phyloP scores from a whole-genome alignment of 2,329 filamentous ascomycete genomes.

The Aspergillus costaricaensis region DNA sequence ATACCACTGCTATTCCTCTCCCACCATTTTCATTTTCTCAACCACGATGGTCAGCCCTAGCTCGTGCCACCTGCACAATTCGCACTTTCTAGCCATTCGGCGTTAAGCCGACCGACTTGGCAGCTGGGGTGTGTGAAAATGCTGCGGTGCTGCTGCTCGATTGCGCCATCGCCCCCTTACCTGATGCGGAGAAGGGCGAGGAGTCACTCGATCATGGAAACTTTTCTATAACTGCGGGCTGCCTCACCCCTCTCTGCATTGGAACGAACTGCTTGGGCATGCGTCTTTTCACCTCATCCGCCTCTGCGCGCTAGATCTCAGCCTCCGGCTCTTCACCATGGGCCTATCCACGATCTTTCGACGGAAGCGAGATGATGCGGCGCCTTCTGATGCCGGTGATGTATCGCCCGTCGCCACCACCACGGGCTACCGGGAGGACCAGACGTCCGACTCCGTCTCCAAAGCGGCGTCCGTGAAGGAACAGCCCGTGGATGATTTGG shows the following conservation, averaged over 20 bases:
- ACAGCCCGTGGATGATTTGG: constrained; percentile 17
- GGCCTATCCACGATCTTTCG: constrained; percentile 4
- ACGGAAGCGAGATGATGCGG: not conserved
- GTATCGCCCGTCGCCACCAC: not conserved
- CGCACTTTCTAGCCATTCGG: not conserved
- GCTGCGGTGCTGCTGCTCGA: not conserved
- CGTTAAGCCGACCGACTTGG: not conserved
- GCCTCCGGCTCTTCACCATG: constrained; percentile 2
- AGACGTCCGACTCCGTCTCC: not conserved
- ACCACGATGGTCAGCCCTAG: not conserved
- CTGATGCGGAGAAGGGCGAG: not conserved
- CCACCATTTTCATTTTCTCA: not conserved
- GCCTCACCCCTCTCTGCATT: not conserved
- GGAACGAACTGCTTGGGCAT: not conserved
- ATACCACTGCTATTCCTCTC: not conserved
- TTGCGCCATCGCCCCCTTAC: not conserved
- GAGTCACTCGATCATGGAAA: not conserved
- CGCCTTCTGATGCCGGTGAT: not conserved
- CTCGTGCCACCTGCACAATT: not conserved
- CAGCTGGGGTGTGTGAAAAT: not conserved
- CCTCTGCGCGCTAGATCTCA: not conserved
- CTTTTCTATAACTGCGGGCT: not conserved
- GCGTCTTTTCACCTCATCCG: not conserved
- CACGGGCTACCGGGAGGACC: not conserved
- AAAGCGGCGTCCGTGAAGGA: not conserved